These are phyloP conservation scores for Apophysomyces elegans DNA, from an alignment of 371 early-diverging fungal genomes.

Conservation along the genomic window DNA sequence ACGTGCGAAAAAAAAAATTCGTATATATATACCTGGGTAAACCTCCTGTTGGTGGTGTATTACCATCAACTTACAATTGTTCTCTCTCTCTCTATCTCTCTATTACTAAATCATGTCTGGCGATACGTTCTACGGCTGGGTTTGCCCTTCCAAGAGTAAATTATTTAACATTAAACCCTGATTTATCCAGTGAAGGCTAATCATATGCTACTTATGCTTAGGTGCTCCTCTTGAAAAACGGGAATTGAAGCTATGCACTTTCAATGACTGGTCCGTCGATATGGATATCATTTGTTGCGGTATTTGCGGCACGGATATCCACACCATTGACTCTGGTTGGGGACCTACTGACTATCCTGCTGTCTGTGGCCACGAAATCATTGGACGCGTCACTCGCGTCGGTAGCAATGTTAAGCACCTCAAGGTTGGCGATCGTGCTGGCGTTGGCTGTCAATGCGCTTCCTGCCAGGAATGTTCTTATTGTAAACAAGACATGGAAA, in stretches of 20 bases:
- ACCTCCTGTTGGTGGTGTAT: no score
- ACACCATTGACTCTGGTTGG: conserved; percentile 74
- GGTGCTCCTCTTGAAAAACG: conserved; percentile 27
- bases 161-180: not conserved
- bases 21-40: not conserved
- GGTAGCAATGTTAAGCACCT: conserved; percentile 53
- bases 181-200: not conserved
- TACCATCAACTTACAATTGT: no score
- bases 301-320: conserved; percentile 41
- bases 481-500: conserved; percentile 36
- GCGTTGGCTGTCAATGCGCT: conserved; percentile 67
- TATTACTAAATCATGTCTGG: not conserved
- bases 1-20: not conserved
- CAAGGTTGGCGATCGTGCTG: conserved; percentile 70
- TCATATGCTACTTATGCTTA: conserved; percentile 1
- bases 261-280: conserved; percentile 57
- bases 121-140: conserved; percentile 10
- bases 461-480: conserved; percentile 43
- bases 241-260: conserved; percentile 29
- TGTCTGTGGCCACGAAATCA: conserved; percentile 69
- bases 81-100: not conserved
- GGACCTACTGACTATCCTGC: conserved; percentile 62
- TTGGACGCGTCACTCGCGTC: conserved; percentile 56
- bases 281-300: conserved; percentile 66
- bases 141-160: conserved; percentile 11